These are phyloP conservation scores for Phytopythium cucurbitacearum DNA, from an alignment of 352 stramenopile species.

Conservation along the genomic window DNA sequence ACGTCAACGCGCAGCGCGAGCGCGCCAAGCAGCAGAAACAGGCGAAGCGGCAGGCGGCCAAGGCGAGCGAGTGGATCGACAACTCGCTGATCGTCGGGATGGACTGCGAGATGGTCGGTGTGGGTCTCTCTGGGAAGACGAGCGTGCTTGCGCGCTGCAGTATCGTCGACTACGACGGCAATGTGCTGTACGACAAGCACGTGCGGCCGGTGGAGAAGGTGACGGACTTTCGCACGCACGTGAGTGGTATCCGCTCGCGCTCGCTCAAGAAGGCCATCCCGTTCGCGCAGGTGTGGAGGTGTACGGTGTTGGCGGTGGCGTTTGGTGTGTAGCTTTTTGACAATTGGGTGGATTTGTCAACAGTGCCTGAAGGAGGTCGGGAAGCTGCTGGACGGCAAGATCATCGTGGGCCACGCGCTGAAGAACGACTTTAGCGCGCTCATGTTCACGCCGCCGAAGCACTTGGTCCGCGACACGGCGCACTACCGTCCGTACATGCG, in stretches of 20 bases:
- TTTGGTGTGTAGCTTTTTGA: neutral
- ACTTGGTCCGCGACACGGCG: constrained; percentile 76
- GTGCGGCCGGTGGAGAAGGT: constrained; percentile 81
- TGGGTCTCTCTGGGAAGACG: constrained; percentile 68
- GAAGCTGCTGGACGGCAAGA: constrained; percentile 77
- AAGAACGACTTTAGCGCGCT: constrained; percentile 87
- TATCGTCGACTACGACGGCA: constrained; percentile 83
- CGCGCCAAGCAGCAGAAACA: constrained; percentile 47
- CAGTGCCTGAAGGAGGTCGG: constrained; percentile 82
- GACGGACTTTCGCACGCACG: constrained; percentile 84
- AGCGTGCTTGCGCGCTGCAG: constrained; percentile 84
- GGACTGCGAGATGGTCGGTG: constrained; percentile 89
- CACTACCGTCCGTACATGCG: constrained; percentile 86
- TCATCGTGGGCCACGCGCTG: constrained; percentile 77
- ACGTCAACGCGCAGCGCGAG: constrained; percentile 31
- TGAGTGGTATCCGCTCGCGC: constrained; percentile 75
- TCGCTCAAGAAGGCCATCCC: constrained; percentile 71
- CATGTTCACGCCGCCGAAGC: constrained; percentile 80
- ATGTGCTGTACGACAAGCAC: constrained; percentile 82
- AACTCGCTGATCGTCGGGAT: constrained; percentile 74
- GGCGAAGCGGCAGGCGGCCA: constrained; percentile 37
- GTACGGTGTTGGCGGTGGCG: neutral
- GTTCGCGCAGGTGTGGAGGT: constrained; percentile 41
- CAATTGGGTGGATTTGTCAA: neutral
- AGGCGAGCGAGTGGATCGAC: constrained; percentile 74